phyloP scores from a whole-genome alignment of 495 filamentous ascomycete species.

The Cercophora newfieldiana region DNA sequence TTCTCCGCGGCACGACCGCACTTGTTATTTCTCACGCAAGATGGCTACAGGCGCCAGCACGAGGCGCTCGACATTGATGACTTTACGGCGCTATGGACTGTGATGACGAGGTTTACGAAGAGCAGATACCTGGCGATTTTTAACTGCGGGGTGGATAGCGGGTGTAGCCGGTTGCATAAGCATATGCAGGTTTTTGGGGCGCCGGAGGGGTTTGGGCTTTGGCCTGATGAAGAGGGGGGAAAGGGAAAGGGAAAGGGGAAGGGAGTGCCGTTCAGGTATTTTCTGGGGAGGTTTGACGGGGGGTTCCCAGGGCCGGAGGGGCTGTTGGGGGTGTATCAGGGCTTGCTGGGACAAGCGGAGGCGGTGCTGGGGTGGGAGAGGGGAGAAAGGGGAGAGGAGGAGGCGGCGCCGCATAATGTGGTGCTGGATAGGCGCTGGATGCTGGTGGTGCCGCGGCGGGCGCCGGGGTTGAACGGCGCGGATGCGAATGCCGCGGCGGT shows the following conservation, averaged over 20 bases:
- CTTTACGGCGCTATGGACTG: constrained; percentile 12
- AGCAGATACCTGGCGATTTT: constrained; percentile 32
- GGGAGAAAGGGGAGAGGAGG: constrained; percentile 1
- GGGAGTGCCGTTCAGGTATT: constrained; percentile 22
- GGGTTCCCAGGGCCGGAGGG: constrained; percentile 1
- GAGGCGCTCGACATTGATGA: constrained; percentile 23
- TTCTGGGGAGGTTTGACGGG: constrained; percentile 18
- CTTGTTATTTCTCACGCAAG: constrained; percentile 39
- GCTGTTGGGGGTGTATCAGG: constrained; percentile 27
- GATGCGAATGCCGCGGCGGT: constrained; percentile 27
- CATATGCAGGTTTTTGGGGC: constrained; percentile 45
- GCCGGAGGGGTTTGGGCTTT: constrained; percentile 15
- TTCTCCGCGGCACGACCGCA: constrained; percentile 44
- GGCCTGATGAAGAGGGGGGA: constrained; percentile 11
- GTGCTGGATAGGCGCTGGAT: constrained; percentile 42
- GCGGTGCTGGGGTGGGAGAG: constrained; percentile 9
- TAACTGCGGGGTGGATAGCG: constrained; percentile 40
- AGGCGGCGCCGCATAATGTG: constrained; percentile 43
- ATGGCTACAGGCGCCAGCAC: constrained; percentile 40
- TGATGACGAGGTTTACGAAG: background rate
- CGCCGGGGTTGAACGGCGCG: constrained; percentile 1
- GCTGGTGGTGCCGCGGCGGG: constrained; percentile 40
- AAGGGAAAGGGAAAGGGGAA: background rate
- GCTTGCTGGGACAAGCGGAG: constrained; percentile 29
- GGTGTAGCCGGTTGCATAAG: constrained; percentile 47